Evolutionary conservation across 2,329 filamentous ascomycete species (phyloP).

Genomic region (Penicillium sp.): DNA sequence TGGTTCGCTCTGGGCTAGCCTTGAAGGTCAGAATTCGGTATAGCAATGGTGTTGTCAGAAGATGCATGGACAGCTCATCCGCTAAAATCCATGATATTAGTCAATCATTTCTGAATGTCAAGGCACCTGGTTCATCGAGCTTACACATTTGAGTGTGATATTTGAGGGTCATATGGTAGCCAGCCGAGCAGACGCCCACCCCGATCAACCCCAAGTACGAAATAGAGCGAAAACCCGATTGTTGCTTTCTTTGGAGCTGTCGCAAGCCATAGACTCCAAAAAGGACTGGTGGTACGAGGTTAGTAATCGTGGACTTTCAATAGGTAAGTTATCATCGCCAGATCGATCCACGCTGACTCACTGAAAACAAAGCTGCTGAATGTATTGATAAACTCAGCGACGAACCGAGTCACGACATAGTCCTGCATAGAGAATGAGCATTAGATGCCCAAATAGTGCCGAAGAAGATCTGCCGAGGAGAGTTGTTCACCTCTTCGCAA

Average conservation of each 20-base stretch:
- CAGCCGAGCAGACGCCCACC: conserved; percentile 32
- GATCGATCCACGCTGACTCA: conserved; percentile 7
- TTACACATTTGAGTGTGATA: conserved; percentile 38
- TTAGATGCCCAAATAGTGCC: not conserved
- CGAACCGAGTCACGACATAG: conserved; percentile 47
- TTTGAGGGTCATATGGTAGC: conserved; percentile 36
- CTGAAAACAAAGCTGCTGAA: conserved; percentile 44
- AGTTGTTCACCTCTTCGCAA: conserved; percentile 30
- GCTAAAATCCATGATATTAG: conserved; percentile 22
- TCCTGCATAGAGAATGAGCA: conserved; percentile 21
- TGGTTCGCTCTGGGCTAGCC: conserved; percentile 26
- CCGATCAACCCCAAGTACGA: conserved; percentile 44
- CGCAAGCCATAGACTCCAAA: conserved; percentile 45
- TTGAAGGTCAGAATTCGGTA: conserved; percentile 45
- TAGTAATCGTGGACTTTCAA: not conserved
- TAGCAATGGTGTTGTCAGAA: conserved; percentile 45
- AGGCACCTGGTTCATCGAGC: not conserved
- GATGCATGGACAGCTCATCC: conserved; percentile 48
- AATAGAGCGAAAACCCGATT: conserved; percentile 31
- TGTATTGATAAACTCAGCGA: conserved; percentile 51
- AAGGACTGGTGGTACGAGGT: conserved; percentile 27
- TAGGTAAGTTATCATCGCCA: not conserved
- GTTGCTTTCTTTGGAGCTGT: conserved; percentile 22
- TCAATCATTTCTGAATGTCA: not conserved
- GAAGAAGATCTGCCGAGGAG: not conserved